Evolutionary conservation across 352 stramenopile species (phyloP).

Genomic region (Globisporangium megalacanthum): DNA sequence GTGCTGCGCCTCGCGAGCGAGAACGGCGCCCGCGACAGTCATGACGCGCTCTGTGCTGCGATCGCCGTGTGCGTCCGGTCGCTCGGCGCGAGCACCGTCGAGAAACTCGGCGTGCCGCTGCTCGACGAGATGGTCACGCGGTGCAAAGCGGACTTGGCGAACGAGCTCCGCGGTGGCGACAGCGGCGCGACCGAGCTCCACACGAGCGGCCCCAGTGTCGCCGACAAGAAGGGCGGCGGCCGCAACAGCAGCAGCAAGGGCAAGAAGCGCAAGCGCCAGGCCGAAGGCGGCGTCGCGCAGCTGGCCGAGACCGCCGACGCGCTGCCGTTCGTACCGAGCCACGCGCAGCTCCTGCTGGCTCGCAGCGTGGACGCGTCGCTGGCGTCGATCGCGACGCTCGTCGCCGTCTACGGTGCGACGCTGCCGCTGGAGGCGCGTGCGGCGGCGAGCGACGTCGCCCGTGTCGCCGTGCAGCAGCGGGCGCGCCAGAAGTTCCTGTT

Average conservation of each 20-base stretch:
- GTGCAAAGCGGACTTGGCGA: constrained; percentile 46
- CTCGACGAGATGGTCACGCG: constrained; percentile 52
- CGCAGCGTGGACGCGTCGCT: constrained; percentile 48
- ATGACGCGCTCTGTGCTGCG: constrained; percentile 38
- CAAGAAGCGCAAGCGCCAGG: constrained; percentile 84
- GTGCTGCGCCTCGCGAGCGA: constrained; percentile 59
- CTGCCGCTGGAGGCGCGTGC: constrained; percentile 39
- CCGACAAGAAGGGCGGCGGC: constrained; percentile 12
- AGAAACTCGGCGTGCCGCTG: constrained; percentile 63
- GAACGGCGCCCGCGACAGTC: constrained; percentile 22
- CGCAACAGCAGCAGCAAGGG: constrained; percentile 37
- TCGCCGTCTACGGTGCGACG: constrained; percentile 57
- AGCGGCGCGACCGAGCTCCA: constrained; percentile 8
- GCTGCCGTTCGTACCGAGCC: constrained; percentile 50
- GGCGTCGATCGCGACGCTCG: constrained; percentile 41
- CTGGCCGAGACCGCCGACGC: constrained; percentile 29
- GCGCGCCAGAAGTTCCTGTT: constrained; percentile 16
- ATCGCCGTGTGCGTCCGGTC: constrained; percentile 45
- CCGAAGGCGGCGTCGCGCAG: constrained; percentile 32
- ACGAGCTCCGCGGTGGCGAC: constrained; percentile 8
- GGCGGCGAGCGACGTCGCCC: constrained; percentile 33
- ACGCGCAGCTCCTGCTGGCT: constrained; percentile 34
- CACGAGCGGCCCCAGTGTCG: background rate
- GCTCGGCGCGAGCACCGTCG: constrained; percentile 63
- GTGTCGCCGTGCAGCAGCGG: constrained; percentile 36